Conservation (phyloP, 805 yeast species). For the Metschnikowia sp. region DNA sequence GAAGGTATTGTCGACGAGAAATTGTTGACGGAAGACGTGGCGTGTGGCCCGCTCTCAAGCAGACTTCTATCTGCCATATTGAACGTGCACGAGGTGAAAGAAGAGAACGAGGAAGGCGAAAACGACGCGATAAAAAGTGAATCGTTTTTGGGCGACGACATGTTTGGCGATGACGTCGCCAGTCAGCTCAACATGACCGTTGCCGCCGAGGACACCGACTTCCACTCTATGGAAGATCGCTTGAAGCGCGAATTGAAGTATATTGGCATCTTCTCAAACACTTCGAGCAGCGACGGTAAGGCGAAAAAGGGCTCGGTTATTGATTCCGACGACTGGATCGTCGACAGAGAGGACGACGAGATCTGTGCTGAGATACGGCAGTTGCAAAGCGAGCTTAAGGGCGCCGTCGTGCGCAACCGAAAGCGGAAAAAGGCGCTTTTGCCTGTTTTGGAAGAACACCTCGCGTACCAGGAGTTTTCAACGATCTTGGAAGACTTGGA, state of each 20-base stretch:
- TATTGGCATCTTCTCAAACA: conserved; percentile 82
- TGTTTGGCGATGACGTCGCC: conserved; percentile 32
- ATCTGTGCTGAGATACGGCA: conserved; percentile 77
- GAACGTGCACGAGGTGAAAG: conserved; percentile 33
- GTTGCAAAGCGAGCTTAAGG: conserved; percentile 65
- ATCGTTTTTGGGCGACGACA: conserved; percentile 13
- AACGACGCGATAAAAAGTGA: conserved; percentile 12
- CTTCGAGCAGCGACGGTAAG: conserved; percentile 30
- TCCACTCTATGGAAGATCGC: conserved; percentile 80
- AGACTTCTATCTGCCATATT: conserved; percentile 79
- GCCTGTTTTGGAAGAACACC: conserved; percentile 78
- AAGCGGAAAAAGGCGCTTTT: conserved; percentile 61
- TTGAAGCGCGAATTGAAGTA: conserved; percentile 82
- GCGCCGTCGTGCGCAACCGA: conserved; percentile 59
- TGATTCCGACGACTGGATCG: conserved; percentile 70
- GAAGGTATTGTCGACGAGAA: conserved; percentile 56
- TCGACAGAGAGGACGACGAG: conserved; percentile 88
- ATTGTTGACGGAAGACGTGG: conserved; percentile 68
- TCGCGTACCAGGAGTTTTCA: conserved; percentile 92
- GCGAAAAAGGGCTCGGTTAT: conserved; percentile 26
- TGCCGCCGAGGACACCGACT: conserved; percentile 57
- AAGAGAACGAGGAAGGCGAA: conserved; percentile 18
- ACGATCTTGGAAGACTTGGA: conserved; percentile 90
- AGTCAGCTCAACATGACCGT: conserved; percentile 32
- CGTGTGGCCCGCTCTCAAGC: conserved; percentile 89